A percentile compares a stretch with the other conserved stretches of the same genome.
Conservation (phyloP, 345 rosid genomes). For the Brassica cretica region DNA sequence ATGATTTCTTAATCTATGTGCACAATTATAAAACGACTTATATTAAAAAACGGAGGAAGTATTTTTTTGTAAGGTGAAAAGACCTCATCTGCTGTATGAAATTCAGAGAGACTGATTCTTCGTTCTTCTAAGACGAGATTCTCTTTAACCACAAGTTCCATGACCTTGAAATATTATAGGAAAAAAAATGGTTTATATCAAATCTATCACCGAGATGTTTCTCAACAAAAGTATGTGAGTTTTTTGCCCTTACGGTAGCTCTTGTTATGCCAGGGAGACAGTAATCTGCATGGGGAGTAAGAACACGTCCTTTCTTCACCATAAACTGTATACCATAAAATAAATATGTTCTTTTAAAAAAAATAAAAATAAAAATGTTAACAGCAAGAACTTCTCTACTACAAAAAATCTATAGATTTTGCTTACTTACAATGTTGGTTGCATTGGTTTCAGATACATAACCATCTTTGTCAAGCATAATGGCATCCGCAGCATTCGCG, state of each 20-base stretch:
- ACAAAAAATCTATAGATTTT: background rate
- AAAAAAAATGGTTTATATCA: background rate
- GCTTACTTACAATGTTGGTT: slow-evolving; percentile 71
- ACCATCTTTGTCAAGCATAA: slow-evolving; percentile 92
- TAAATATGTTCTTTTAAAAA: background rate
- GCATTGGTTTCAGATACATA: slow-evolving; percentile 89
- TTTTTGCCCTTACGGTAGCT: slow-evolving; percentile 58
- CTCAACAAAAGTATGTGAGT: background rate
- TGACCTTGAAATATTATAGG: slow-evolving; percentile 49
- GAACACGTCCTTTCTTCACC: slow-evolving; percentile 81
- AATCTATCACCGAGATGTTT: background rate
- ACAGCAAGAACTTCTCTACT: background rate
- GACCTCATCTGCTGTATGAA: slow-evolving; percentile 92
- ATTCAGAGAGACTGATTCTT: slow-evolving; percentile 70
- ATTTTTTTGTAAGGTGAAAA: background rate
- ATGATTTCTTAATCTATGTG: too few relatives aligned
- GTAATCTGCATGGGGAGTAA: slow-evolving; percentile 87
- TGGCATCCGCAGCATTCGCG: slow-evolving; percentile 66
- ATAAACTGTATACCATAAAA: slow-evolving; percentile 47
- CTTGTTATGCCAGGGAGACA: slow-evolving; percentile 93
- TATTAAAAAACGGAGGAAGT: too few relatives aligned
- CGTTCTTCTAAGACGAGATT: slow-evolving; percentile 63
- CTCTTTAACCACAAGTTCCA: slow-evolving; percentile 79
- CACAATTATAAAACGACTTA: too few relatives aligned
- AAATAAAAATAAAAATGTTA: background rate